Evolutionary conservation across 306 rosid genomes (phyloP), one percentile per base, ranked within the genome.

Genomic region (Castanospermum australe): DNA sequence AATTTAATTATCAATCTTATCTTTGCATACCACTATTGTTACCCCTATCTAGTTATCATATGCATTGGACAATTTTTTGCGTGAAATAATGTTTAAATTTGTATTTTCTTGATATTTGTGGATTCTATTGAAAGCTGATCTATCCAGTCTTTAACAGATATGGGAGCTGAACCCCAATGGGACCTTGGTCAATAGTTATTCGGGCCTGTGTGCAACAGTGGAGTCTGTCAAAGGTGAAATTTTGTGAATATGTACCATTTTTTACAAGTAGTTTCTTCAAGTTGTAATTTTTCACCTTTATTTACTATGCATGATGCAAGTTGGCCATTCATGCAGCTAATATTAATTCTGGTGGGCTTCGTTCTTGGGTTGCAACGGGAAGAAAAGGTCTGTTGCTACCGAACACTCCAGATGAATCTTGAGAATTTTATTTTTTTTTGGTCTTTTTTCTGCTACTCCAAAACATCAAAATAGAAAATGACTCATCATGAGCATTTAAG

Each of bases 301-400:
- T 54, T 64, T 64, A 11, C 68, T 13, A 59, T 36, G 65, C 54
- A 75, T 73, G 66, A 81, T 32, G 62, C 67, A 61, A 80, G 67
- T 74, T 54, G 79, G 73, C 84, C 67, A 14, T 55, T 73, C 55
- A 38, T 86, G 90, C 92, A 91, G 97, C 70, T 38, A 39, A 84
- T 69, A 52, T 4, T 83, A 69, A 9, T 75, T 20, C 81, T 18
- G 70, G 71, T 9, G 99, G 96, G 54, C 67, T 85, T 73, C 93
- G 91, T 57, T 84, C 97, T 36, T 95, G 99, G 99, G 69, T 93
- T 66, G 99, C 99, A 22, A 89, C 85, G 0, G 98, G 99, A 78
- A 84, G 88, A 80, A 72, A 47, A 77, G 97, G 97, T 92, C 15
- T 61, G 47, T 61, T 67, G 50, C 56, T 33, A 36, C 18, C 41